Evolutionary conservation across 208 protist species (phyloP), one percentile per base, ranked within the genome.

Genomic region (Acanthamoeba castellanii): DNA sequence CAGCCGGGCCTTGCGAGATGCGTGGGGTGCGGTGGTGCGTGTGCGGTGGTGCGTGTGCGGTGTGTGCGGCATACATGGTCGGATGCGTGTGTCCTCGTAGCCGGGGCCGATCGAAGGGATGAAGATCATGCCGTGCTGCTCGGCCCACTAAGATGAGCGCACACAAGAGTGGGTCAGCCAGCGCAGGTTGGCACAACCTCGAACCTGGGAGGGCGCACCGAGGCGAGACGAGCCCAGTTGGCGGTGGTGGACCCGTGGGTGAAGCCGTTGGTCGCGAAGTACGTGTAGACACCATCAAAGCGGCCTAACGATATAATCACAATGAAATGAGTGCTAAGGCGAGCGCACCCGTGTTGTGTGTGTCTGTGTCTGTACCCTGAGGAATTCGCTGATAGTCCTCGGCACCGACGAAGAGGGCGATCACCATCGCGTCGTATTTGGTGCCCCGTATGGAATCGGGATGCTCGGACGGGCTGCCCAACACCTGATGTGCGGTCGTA

Each of bases 231-330:
- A 16, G 52, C 20, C 97, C 97, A 98, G n/a, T 97, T 95, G 11
- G 22, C 18, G 16, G 30, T 34, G 37, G 78, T 94, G 22, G 93
- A 96, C 22, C 96, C 97, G 20, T 95, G 5, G 5, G 97, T 97
- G 92, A 97, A 97, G 74, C 94, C 93, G 70, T 95, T 87, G 22
- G 95, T 55, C 13, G 96, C 97, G 95, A 98, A 98, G 92, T 98
- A 98, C 11, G 96, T 97, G 95, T 98, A 98, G 66, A 96, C 66
- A 25, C 97, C 97, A 72, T 98, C 97, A 95, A 98, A 98, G 30
- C 90, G 81, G 6, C 76, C 95, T 14, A 89, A 50, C 9, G 96
- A 16, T 22, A 90, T 76, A 25, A n/a, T 34, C 66, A 37, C 66
- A 72, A 20, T 72, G 30, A 32, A 6, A 3, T 13, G 13, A 32